A percentile compares a stretch with the other conserved stretches of the same genome.
Conservation (phyloP, 139 green algal species). For the Chlamydomonas eustigma region DNA sequence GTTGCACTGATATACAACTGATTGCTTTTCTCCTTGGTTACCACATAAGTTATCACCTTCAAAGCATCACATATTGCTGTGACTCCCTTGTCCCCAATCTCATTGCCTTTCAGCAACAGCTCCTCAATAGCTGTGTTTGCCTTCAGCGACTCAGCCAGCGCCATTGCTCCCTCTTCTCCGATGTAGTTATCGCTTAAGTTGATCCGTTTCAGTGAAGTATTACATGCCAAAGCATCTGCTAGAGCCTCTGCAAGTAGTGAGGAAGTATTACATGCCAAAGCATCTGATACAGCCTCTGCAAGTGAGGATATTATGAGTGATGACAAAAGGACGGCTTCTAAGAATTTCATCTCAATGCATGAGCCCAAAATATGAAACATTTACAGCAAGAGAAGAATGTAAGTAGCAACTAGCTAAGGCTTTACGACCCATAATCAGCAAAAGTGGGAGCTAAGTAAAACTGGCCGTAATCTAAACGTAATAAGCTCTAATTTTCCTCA, state of each 20-base stretch:
- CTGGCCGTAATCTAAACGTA: too few species aligned
- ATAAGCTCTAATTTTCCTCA: too few species aligned
- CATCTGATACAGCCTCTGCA: slow-evolving; percentile 53
- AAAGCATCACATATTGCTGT: slow-evolving; percentile 74
- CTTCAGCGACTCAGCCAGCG: slow-evolving; percentile 71
- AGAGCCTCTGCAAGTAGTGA: slow-evolving; percentile 29
- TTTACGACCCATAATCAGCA: too few species aligned
- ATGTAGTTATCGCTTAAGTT: slow-evolving; percentile 83
- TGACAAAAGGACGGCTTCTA: too few species aligned
- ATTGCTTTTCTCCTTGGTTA: too few species aligned
- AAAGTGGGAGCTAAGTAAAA: too few species aligned
- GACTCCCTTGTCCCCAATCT: slow-evolving; percentile 83
- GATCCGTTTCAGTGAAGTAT: slow-evolving; percentile 49
- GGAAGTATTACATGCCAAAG: slow-evolving; percentile 60
- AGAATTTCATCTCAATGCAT: slow-evolving; percentile 66
- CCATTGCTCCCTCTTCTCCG: slow-evolving; percentile 27
- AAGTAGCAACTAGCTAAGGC: too few species aligned
- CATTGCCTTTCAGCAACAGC: slow-evolving; percentile 89
- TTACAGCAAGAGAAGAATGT: too few species aligned
- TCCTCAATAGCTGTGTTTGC: slow-evolving; percentile 72
- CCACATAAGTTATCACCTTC: too few species aligned
- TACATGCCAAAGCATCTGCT: slow-evolving; percentile 66
- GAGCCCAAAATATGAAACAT: too few species aligned
- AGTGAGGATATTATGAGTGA: too few species aligned
- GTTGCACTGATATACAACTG: too few species aligned